A percentile compares a stretch with the other conserved stretches of the same genome.
These are phyloP conservation scores for Leccinum griseonigrum DNA, from an alignment of 1,284 basidiomycete genomes.

Conservation along the genomic window DNA sequence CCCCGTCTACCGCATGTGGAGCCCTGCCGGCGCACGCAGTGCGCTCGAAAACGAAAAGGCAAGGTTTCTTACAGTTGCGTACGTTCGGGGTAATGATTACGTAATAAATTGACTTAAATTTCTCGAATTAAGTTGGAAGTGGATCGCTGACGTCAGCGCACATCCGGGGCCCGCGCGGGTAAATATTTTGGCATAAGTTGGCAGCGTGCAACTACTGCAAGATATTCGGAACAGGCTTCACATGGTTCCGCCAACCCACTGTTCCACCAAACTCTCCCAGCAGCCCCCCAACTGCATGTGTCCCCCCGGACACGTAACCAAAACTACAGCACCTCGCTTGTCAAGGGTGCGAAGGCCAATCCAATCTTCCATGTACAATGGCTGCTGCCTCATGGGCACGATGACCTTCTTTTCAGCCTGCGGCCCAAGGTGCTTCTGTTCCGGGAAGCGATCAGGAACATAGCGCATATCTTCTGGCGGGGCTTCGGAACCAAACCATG, in stretches of 20 bases:
- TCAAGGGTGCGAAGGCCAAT: slow-evolving; percentile 83
- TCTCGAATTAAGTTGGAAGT: too few relatives aligned
- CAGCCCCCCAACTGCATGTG: slow-evolving; percentile 75
- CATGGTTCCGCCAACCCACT: slow-evolving; percentile 27
- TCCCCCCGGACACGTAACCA: slow-evolving; percentile 71
- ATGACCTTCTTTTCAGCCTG: slow-evolving; percentile 40
- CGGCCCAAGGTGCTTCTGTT: slow-evolving; percentile 19
- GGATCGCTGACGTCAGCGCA: too few relatives aligned
- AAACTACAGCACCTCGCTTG: slow-evolving; percentile 60
- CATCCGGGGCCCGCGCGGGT: too few relatives aligned
- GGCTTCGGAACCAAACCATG: slow-evolving; percentile 80
- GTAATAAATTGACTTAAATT: too few relatives aligned
- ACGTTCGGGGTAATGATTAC: too few relatives aligned
- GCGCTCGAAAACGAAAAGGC: too few relatives aligned
- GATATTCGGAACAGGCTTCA: neutral
- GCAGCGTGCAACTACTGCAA: neutral
- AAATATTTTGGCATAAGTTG: too few relatives aligned
- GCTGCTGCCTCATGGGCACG: slow-evolving; percentile 73
- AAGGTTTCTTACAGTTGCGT: too few relatives aligned
- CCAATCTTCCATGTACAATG: slow-evolving; percentile 84
- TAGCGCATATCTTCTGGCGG: slow-evolving; percentile 32
- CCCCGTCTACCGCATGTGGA: too few relatives aligned
- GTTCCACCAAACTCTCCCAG: slow-evolving; percentile 29
- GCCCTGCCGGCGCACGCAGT: too few relatives aligned
- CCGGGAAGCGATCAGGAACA: slow-evolving; percentile 3